These are phyloP conservation scores for Diplodia scrobiculata DNA, from an alignment of 2,329 filamentous ascomycete species.

Conservation along the genomic window DNA sequence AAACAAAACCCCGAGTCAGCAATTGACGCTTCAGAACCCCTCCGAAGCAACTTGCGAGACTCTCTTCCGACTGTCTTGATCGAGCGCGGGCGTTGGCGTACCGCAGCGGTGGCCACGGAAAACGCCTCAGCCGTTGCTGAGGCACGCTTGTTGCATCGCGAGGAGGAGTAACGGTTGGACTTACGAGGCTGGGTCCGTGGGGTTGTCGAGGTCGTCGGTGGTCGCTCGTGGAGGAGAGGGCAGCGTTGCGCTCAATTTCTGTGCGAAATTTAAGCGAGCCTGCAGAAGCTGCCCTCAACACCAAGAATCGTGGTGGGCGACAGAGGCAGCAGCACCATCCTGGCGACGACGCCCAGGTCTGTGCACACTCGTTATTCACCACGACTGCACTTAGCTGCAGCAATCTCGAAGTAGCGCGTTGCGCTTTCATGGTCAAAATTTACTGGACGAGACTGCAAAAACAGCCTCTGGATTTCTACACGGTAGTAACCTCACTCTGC, in stretches of 20 bases:
- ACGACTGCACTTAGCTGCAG: not conserved
- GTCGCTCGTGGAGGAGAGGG: conserved; percentile 27
- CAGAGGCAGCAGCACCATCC: not conserved
- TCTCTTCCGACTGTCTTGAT: conserved; percentile 21
- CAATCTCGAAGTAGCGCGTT: not conserved
- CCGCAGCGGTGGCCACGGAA: conserved; percentile 1
- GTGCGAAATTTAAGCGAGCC: conserved; percentile 29
- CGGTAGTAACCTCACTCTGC: not conserved
- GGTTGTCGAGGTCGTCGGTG: conserved; percentile 27
- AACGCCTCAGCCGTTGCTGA: conserved; percentile 23
- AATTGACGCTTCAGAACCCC: conserved; percentile 96
- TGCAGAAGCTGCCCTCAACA: conserved; percentile 23
- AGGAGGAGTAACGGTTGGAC: conserved; percentile 5
- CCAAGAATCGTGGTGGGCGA: conserved; percentile 25
- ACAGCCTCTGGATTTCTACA: not conserved
- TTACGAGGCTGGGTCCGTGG: conserved; percentile 27
- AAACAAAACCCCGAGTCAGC: conserved; percentile 80
- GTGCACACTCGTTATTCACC: not conserved
- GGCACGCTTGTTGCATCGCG: conserved; percentile 22
- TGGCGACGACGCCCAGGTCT: not conserved
- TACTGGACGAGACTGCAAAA: not conserved
- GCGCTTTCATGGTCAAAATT: not conserved
- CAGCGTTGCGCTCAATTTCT: conserved; percentile 17
- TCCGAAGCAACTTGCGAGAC: conserved; percentile 91
- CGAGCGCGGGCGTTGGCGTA: conserved; percentile 7